Percentiles rank a stretch among this genome's conserved stretches.
Conservation (phyloP, 2,329 filamentous ascomycete species). For the Botrytis deweyae region DNA sequence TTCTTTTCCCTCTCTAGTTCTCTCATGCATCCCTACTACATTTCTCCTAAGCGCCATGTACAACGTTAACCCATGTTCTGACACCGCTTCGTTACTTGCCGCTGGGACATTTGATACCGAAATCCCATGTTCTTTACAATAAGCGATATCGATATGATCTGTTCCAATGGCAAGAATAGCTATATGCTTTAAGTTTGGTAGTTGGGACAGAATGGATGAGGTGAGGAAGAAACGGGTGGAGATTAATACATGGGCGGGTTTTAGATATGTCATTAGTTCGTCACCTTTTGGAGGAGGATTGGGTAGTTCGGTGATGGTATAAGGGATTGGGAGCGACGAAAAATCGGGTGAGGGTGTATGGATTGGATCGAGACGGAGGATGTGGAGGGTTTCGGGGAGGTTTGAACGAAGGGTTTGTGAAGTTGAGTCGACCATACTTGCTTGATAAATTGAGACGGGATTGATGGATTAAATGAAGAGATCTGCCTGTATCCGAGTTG, state of each 20-base stretch:
- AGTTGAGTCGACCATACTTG: background rate
- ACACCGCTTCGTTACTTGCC: slow-evolving; percentile 42
- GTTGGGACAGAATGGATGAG: slow-evolving; percentile 35
- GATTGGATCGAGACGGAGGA: slow-evolving; percentile 8
- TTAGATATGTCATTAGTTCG: slow-evolving; percentile 32
- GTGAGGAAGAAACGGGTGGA: slow-evolving; percentile 37
- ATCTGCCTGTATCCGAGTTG: background rate
- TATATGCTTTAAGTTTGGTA: slow-evolving; percentile 40
- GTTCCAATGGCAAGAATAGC: slow-evolving; percentile 42
- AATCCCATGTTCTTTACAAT: slow-evolving; percentile 40
- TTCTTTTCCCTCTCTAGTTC: slow-evolving; percentile 34
- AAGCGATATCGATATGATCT: slow-evolving; percentile 42
- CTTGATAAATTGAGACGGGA: background rate
- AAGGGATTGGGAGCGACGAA: slow-evolving; percentile 25
- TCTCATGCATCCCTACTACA: slow-evolving; percentile 38
- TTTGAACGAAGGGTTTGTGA: slow-evolving; percentile 4
- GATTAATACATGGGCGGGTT: slow-evolving; percentile 42
- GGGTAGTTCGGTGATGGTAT: slow-evolving; percentile 29
- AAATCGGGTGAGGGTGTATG: background rate
- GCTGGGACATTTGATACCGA: slow-evolving; percentile 42
- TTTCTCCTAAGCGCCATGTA: slow-evolving; percentile 42
- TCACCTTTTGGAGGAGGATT: slow-evolving; percentile 29
- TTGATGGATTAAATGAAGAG: background rate
- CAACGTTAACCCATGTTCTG: slow-evolving; percentile 37
- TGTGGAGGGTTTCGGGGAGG: background rate